Base-by-base conservation (phyloP, 2,329 filamentous ascomycete genomes). In the Zymoseptoria ardabiliae region DNA sequence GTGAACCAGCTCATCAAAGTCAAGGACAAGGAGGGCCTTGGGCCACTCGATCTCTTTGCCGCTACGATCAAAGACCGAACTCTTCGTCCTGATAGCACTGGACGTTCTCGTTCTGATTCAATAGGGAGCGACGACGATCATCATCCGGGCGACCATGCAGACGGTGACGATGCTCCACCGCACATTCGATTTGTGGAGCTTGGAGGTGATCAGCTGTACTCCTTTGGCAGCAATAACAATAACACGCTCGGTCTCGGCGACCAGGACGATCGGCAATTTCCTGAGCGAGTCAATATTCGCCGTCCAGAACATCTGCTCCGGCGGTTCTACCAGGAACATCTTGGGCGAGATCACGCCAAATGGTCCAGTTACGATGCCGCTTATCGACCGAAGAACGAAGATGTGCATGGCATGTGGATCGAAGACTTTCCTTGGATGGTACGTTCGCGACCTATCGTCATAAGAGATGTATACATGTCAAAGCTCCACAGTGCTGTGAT, bases 171-270 rank as follows among this genome's bases (percentile, higher is more conserved):
- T 53, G 58, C 30, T 53, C 51, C 22, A 28, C 56, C 11, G 55
- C 54, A 2, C 59, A 69, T 71, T n/a, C 41, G 61, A 0, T 66
- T 61, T 41, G 50, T 67, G 50, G 64, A 75, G 56, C 69, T 87
- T 23, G 73, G 78, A 21, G 93, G 91, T 8, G 90, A 96, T 68
- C 94, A 99, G 70, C 78, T 97, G 0, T 97, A 91, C 69, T 88
- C 91, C 0, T 97, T 97, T 74, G 94, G 94, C 54, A 97, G 92
- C 75, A 99, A 97, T 75, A 95, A 94, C 70, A 99, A 99, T 67
- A 76, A 96, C 9, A 94, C 90, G 0, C 82, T 99, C 21, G 94
- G 94, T 1, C 87, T 97, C 61, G 92, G 92, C n/a, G 92, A 99
- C 70, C 88, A 95, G 69, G 91, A 97, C 72, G 93, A 99, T 71